Evolutionary conservation across 176 grass and related monocot species (phyloP), one percentile per base, ranked within the genome.

Genomic region (Cenchrus americanus): DNA sequence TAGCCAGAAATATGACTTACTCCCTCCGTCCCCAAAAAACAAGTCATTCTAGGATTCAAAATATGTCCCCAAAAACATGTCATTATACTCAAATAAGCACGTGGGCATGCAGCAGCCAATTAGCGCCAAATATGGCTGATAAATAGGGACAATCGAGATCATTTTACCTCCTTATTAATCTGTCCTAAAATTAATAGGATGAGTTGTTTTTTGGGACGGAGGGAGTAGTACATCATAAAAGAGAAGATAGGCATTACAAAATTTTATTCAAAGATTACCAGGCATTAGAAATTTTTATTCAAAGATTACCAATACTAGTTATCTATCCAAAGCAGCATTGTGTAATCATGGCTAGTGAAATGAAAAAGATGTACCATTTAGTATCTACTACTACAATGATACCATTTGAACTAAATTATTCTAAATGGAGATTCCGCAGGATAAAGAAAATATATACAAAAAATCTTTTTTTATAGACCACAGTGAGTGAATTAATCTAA

Each of bases 261-360:
- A 81, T 24, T 7, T 23, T 37, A 37, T 37, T 37, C 34, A 37
- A 37, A 37, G 34, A 37, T 37, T 37, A 37, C 34, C 34, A 37
- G 34, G 34, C 34, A 37, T 37, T 37, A 37, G 34, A 37, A 37
- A 37, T 30, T 30, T 30, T 30, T 21, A 71, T 41, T 48, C 18
- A 52, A 19, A 73, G 22, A 30, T 80, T 64, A 58, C 77, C 67
- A 43, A 87, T 87, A 80, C 27, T 37, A 64, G 24, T 50, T 63
- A 58, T 11, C 42, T 14, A 52, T 46, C 49, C 7, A n/a, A 46
- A 73, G 12, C 44, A 73, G 17, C 9, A 55, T 13, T 17, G 2
- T 64, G 3, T 55, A 14, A 15, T 30, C 18, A 8, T 22, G 22
- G 15, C 73, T 73, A 48, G 5, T 73, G 21, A 51, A 22, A 57